phyloP scores from a whole-genome alignment of 2,329 filamentous ascomycete species.

The Colletotrichum tropicicola region DNA sequence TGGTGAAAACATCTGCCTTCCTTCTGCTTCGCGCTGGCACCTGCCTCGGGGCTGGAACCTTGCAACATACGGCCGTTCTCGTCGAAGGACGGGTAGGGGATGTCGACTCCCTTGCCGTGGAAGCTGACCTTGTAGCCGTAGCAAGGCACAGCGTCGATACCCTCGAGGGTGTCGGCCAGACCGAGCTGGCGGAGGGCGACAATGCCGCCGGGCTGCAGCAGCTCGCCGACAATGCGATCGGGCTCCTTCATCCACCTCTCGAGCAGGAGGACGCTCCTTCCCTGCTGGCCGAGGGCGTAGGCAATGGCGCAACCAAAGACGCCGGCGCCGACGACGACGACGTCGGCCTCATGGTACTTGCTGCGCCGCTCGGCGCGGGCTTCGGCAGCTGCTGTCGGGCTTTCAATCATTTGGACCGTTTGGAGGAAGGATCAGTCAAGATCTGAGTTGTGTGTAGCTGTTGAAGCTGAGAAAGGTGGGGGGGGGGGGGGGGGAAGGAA shows the following conservation, averaged over 20 bases:
- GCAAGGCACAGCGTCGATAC: conserved; percentile 85
- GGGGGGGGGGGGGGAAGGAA: background rate
- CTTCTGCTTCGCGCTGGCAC: conserved; percentile 42
- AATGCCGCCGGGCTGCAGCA: conserved; percentile 92
- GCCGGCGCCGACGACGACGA: conserved; percentile 92
- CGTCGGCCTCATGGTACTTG: conserved; percentile 74
- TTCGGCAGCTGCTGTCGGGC: conserved; percentile 44
- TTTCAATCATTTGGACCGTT: conserved; percentile 38
- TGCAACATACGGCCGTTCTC: conserved; percentile 45
- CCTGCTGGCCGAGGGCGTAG: conserved; percentile 85
- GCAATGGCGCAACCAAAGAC: conserved; percentile 90
- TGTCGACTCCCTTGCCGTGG: conserved; percentile 75
- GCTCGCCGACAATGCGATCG: conserved; percentile 93
- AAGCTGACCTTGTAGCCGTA: conserved; percentile 91
- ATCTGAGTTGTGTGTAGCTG: background rate
- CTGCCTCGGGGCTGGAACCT: conserved; percentile 7
- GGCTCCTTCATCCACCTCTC: conserved; percentile 92
- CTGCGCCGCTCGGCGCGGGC: conserved; percentile 57
- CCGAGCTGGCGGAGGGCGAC: conserved; percentile 83
- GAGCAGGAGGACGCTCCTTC: conserved; percentile 87
- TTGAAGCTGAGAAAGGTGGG: conserved; percentile 14
- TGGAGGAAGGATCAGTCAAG: background rate
- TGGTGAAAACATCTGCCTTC: conserved; percentile 91
- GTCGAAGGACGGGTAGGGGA: conserved; percentile 79
- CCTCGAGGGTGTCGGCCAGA: conserved; percentile 82